These are phyloP conservation scores for Dactylellina drechsleri DNA, from an alignment of 2,329 filamentous ascomycete species.

Conservation along the genomic window DNA sequence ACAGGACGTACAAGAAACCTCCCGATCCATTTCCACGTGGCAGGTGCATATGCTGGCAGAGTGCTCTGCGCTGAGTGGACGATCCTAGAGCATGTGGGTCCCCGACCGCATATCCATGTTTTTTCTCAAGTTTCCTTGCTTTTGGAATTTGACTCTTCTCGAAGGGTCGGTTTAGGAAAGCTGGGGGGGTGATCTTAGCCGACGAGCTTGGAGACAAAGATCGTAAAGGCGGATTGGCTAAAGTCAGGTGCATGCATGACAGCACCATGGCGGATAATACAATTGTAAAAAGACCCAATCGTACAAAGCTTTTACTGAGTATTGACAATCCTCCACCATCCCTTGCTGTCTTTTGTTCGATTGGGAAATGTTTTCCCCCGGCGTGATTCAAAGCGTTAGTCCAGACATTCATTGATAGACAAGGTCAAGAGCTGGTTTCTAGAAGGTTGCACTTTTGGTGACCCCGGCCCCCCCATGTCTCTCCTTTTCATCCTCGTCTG, in stretches of 20 bases:
- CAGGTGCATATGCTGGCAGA: constrained; percentile 29
- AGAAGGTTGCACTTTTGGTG: constrained; percentile 32
- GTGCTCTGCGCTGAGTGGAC: background rate
- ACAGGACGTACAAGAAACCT: background rate
- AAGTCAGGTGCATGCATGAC: constrained; percentile 11
- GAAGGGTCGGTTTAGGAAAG: background rate
- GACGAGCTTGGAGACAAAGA: background rate
- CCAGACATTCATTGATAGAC: background rate
- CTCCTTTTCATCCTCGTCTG: constrained; percentile 1
- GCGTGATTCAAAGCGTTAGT: constrained; percentile 12
- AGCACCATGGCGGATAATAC: constrained; percentile 10
- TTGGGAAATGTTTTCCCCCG: constrained; percentile 35
- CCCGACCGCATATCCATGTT: background rate
- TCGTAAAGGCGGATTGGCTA: constrained; percentile 34
- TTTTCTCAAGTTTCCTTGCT: constrained; percentile 5
- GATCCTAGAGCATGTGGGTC: background rate
- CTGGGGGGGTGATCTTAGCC: constrained; percentile 17
- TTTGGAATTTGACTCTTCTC: constrained; percentile 1
- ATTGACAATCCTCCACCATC: constrained; percentile 20
- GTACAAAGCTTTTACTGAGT: background rate
- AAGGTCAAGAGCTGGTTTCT: background rate
- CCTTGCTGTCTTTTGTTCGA: constrained; percentile 12
- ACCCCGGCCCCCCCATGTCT: background rate
- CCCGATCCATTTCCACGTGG: constrained; percentile 41
- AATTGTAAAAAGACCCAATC: background rate